Evolutionary conservation across 2,329 filamentous ascomycete genomes (phyloP), one percentile per base, ranked within the genome.

Genomic region (Cyanodermella asteris): DNA sequence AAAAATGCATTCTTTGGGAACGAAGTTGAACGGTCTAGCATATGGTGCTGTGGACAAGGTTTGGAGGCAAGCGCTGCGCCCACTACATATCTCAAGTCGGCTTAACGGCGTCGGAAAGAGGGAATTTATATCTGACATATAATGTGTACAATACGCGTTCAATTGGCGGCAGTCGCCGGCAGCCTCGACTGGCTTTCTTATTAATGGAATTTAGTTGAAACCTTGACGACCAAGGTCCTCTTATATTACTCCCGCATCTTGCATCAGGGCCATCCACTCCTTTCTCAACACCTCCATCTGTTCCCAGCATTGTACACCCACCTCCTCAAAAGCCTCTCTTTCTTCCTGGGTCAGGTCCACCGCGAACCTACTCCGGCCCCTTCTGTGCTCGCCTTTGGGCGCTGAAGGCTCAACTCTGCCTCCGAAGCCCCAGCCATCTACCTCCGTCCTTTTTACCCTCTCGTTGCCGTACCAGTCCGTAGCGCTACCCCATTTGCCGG

Each of bases 401-500:
- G 53, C 47, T 38, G 40, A 43, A 36, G 69, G 72, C 0, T 56
- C 52, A 24, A 63, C 43, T 16, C 50, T 53, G 3, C 66, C 66
- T 22, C 60, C 58, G 42, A 55, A 56, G 0, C 80, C 82, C 81
- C 82, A 93, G 6, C 80, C 77, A 21, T 77, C 69, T 3, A 91
- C 72, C 46, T 91, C 78, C 2, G 81, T 90, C 38, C 67, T 66
- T 47, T 72, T 73, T 5, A 78, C 64, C 19, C 60, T 53, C 30
- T 64, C 60, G 12, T 57, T 50, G 0, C 72, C 69, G 27, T 50
- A 45, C 7, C 61, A 45, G 34, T 72, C 61, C 6, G 61, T 62
- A n/a, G 66, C 63, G 16, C 73, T 75, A 3, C 84, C 84, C 84
- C 84, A 94, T 52, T 94, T 94, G 25, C 47, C 61, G 43, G 56